These are phyloP conservation scores for Penicillium sp. DNA, from an alignment of 2,329 filamentous ascomycete genomes.

Conservation along the genomic window DNA sequence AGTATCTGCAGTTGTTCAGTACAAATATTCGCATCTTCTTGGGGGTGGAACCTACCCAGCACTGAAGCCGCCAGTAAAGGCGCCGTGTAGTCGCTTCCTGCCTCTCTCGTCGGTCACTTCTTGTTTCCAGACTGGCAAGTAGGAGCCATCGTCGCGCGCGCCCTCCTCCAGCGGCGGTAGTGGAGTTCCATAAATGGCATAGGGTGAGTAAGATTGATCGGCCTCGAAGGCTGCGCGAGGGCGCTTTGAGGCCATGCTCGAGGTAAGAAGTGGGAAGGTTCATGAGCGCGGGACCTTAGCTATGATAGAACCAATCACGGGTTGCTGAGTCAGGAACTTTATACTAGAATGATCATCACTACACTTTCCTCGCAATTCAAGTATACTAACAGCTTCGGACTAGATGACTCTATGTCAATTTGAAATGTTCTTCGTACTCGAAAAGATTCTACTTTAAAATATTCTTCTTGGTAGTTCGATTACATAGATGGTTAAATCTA, in stretches of 20 bases:
- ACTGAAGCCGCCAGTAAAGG: slow-evolving; percentile 95
- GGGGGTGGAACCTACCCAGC: slow-evolving; percentile 67
- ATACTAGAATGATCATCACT: not conserved
- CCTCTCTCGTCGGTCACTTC: slow-evolving; percentile 92
- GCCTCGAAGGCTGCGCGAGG: slow-evolving; percentile 75
- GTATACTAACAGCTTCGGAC: no score
- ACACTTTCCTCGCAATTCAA: no score
- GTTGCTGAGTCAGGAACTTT: slow-evolving; percentile 37
- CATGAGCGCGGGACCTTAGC: slow-evolving; percentile 4
- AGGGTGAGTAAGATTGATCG: slow-evolving; percentile 69
- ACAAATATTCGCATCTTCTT: not conserved
- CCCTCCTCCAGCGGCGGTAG: slow-evolving; percentile 75
- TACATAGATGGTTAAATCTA: no score
- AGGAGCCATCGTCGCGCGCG: slow-evolving; percentile 83
- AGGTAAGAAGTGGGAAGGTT: slow-evolving; percentile 1
- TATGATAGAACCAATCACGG: slow-evolving; percentile 57
- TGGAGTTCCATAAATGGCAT: slow-evolving; percentile 78
- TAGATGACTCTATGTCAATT: no score
- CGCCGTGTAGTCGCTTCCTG: slow-evolving; percentile 86
- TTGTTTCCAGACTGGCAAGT: slow-evolving; percentile 96
- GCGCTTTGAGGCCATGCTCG: slow-evolving; percentile 58
- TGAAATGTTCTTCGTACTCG: no score
- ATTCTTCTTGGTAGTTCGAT: no score
- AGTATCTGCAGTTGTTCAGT: slow-evolving; percentile 66
- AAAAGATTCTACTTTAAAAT: no score